These are phyloP conservation scores for Euphorbia tirucalli DNA, from an alignment of 345 rosid genomes.

Conservation along the genomic window DNA sequence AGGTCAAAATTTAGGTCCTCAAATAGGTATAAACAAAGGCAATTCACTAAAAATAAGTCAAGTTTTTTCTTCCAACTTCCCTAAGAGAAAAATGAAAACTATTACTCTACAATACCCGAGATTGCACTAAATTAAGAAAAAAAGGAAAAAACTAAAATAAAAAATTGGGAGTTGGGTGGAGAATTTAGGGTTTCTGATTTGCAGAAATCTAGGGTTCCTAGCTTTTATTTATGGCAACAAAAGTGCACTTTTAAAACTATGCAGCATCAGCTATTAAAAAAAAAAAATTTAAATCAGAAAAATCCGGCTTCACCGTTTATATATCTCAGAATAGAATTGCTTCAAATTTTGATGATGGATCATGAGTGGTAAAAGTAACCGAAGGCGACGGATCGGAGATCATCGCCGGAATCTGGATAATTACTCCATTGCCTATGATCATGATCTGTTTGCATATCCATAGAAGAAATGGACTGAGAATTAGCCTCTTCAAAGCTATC, in stretches of 20 bases:
- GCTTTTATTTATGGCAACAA: constrained; percentile 44
- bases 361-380: constrained; percentile 56
- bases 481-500: constrained; percentile 54
- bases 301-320: constrained; percentile 34
- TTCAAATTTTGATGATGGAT: constrained; percentile 6
- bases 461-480: constrained; percentile 39
- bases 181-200: constrained; percentile 35
- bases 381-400: constrained; percentile 57
- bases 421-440: constrained; percentile 45
- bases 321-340: not conserved
- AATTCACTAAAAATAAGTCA: constrained; percentile 23
- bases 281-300: constrained; percentile 8
- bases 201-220: constrained; percentile 41
- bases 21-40: constrained; percentile 24
- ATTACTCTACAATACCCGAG: constrained; percentile 26
- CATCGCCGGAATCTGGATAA: constrained; percentile 56
- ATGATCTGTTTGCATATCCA: constrained; percentile 46
- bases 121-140: constrained; percentile 29
- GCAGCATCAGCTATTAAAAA: constrained; percentile 37
- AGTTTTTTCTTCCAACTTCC: constrained; percentile 20
- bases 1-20: constrained; percentile 33
- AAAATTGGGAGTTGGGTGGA: constrained; percentile 10
- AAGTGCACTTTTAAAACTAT: constrained; percentile 38
- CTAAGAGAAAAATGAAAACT: constrained; percentile 15
- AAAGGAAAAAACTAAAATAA: constrained; percentile 8